These are phyloP conservation scores for Pythium scleroteichum DNA, from an alignment of 352 stramenopile genomes.

Conservation along the genomic window DNA sequence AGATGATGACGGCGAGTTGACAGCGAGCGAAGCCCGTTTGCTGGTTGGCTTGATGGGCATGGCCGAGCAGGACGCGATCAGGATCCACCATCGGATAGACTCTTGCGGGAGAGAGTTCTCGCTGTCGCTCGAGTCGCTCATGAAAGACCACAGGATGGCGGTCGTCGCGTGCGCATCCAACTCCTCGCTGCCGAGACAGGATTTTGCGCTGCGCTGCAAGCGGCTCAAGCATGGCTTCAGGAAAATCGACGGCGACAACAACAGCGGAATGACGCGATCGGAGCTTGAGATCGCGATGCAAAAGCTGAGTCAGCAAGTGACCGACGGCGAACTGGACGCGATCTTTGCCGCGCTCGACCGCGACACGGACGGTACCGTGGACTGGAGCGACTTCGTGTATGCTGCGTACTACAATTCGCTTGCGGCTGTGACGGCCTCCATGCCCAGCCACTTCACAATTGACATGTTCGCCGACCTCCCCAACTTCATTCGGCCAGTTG, in stretches of 20 bases:
- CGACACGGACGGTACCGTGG: constrained; percentile 35
- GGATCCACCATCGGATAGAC: too few relatives aligned
- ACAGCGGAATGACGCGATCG: constrained; percentile 29
- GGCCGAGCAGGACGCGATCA: too few relatives aligned
- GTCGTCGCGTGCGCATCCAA: constrained; percentile 4
- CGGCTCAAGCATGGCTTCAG: constrained; percentile 47
- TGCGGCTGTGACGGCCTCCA: background rate
- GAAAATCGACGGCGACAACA: constrained; percentile 44
- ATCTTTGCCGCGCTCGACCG: constrained; percentile 41
- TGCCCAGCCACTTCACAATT: constrained; percentile 37
- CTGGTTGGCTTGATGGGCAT: too few relatives aligned
- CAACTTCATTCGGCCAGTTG: constrained; percentile 31
- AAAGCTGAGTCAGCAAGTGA: constrained; percentile 42
- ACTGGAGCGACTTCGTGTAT: constrained; percentile 55
- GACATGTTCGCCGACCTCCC: constrained; percentile 47
- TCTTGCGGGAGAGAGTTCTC: too few relatives aligned
- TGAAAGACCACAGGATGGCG: constrained; percentile 20
- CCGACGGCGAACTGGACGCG: constrained; percentile 33
- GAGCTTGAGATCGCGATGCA: constrained; percentile 62
- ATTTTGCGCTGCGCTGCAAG: constrained; percentile 42
- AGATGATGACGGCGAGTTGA: too few relatives aligned
- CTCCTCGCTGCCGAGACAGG: constrained; percentile 25
- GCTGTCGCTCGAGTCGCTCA: background rate
- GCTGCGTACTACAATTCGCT: constrained; percentile 36
- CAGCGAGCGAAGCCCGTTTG: too few relatives aligned